These are phyloP conservation scores for Fusarium sp. DNA, from an alignment of 2,329 filamentous ascomycete species.

Conservation along the genomic window DNA sequence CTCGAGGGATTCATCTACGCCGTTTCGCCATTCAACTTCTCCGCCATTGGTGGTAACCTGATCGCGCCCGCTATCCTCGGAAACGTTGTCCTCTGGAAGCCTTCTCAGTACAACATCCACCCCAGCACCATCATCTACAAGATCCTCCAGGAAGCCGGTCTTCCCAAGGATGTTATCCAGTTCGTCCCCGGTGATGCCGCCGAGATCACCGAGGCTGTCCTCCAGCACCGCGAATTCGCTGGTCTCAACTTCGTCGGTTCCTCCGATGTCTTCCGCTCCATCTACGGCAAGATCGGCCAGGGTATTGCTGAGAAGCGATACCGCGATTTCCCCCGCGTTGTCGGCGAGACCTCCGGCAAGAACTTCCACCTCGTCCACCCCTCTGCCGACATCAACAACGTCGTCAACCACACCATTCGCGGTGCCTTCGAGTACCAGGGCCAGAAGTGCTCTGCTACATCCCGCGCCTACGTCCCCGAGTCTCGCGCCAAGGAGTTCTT, in stretches of 20 bases:
- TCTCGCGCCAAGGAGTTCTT: constrained; percentile 79
- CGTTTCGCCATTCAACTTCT: constrained; percentile 95
- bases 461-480: constrained; percentile 80
- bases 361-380: constrained; percentile 89
- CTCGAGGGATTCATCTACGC: constrained; percentile 96
- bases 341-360: constrained; percentile 92
- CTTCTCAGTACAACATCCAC: constrained; percentile 84
- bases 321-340: constrained; percentile 84
- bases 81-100: constrained; percentile 97
- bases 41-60: constrained; percentile 89
- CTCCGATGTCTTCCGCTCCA: constrained; percentile 86
- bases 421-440: constrained; percentile 92
- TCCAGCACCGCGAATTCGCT: constrained; percentile 82
- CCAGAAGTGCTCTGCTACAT: constrained; percentile 90
- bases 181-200: constrained; percentile 90
- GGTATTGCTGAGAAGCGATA: constrained; percentile 86
- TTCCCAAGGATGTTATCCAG: constrained; percentile 89
- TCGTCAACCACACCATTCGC: constrained; percentile 84
- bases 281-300: constrained; percentile 86
- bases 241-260: constrained; percentile 96
- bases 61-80: constrained; percentile 87
- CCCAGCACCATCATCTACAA: constrained; percentile 91
- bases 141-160: constrained; percentile 89
- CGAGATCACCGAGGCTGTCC: constrained; percentile 80
- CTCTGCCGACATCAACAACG: constrained; percentile 80